Base-by-base conservation (phyloP, 2,329 filamentous ascomycete genomes). In the Huntiella abstrusa region DNA sequence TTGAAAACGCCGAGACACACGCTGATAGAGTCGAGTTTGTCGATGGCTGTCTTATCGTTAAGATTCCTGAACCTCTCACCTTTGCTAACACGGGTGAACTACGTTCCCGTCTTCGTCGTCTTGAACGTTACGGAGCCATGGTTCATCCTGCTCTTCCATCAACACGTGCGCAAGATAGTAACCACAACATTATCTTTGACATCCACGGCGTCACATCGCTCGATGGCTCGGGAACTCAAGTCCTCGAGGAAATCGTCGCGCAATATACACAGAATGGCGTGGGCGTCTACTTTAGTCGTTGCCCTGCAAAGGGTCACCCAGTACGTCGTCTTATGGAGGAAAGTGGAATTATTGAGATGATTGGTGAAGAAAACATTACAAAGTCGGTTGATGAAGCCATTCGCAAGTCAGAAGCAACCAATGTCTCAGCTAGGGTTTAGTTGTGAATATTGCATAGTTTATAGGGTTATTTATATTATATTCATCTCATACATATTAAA, bases 71-170 rank as follows among this genome's bases (percentile, higher is more conserved):
- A 58, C 91, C 91, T 0, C 67, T 98, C 43, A 96, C 88, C 0
- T 98, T 98, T 59, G 88, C 88, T 57, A 98, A 98, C 59, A 96
- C 91, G 0, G 91, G 87, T 41, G 83, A 91, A 54, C 67, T 98
- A 39, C 93, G 92, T 61, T 80, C 79, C 45, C 73, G 91, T 3
- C 69, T 98, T 8, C 71, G 82, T 4, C 69, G 91, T 5, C 69
- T 98, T 1, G 91, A 96, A 61, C 71, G 86, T 16, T 94, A 96
- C 56, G 91, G 91, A n/a, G 88, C 85, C 0, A 68, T 73, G 45
- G 85, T 83, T 0, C 91, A 96, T 55, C 91, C 91, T 0, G 87
- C 87, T 0, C 68, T 95, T 13, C 91, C 91, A 1, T 73, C 83
- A 2, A 69, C 93, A 11, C 73, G 87, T 4, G 67, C 71, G 19